A percentile compares a stretch with the other conserved stretches of the same genome.
Conservation (phyloP, 78 protist genomes). For the Emiliania huxleyi region DNA sequence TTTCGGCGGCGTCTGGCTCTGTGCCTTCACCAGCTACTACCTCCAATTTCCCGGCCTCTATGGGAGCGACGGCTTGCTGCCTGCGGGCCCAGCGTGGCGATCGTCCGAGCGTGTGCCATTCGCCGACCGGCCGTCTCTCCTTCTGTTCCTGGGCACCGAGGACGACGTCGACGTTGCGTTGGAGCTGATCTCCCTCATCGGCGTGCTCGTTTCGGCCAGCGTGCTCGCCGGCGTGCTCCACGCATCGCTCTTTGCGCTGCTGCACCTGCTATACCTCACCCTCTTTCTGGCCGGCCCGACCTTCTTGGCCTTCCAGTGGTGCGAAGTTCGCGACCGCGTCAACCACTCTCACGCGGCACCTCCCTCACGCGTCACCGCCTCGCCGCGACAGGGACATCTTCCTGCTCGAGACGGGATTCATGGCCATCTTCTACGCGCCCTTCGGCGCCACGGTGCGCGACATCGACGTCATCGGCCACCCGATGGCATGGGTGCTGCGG, state of each 20-base stretch:
- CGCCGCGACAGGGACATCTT: too few species aligned
- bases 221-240: not conserved
- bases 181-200: not conserved
- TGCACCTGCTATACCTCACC: not conserved
- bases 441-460: not conserved
- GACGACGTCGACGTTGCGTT: not conserved
- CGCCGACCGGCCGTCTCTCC: not conserved
- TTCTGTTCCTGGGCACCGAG: not conserved
- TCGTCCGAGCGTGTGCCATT: not conserved
- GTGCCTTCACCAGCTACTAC: not conserved
- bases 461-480: not conserved
- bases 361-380: too few species aligned
- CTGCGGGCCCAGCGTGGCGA: not conserved
- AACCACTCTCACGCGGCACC: too few species aligned
- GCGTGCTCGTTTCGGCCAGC: not conserved
- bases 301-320: slow-evolving; percentile 55
- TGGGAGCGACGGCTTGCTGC: not conserved
- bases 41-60: not conserved
- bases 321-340: too few species aligned
- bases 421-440: not conserved
- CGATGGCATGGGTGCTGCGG: slow-evolving; percentile 4
- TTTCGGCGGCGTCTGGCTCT: not conserved
- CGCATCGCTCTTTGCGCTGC: not conserved
- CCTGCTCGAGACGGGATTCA: slow-evolving; percentile 14
- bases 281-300: not conserved